These are phyloP conservation scores for Suhomyces bokatorum DNA, from an alignment of 1,139 yeast genomes.

Conservation along the genomic window DNA sequence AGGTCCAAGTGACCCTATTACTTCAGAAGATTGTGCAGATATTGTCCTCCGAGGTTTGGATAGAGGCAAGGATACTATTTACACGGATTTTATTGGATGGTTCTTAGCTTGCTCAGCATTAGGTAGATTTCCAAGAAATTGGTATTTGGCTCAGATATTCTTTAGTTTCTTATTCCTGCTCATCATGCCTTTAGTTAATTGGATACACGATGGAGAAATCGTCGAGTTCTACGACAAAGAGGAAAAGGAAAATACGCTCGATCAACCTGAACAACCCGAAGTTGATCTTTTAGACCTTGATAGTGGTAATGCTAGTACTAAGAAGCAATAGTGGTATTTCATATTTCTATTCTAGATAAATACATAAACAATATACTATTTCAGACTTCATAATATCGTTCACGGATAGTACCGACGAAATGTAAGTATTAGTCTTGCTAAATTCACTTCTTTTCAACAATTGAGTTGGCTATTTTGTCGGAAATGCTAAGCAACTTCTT, in stretches of 20 bases:
- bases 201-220: conserved; percentile 58
- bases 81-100: conserved; percentile 89
- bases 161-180: conserved; percentile 53
- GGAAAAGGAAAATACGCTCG: not conserved
- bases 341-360: not conserved
- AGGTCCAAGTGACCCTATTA: conserved; percentile 75
- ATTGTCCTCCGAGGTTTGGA: conserved; percentile 57
- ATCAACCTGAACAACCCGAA: not conserved
- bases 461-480: conserved; percentile 30
- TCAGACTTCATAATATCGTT: not conserved
- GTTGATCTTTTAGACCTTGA: not conserved
- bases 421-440: too few relatives aligned
- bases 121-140: conserved; percentile 69
- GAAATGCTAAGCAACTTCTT: conserved; percentile 32
- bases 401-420: too few relatives aligned
- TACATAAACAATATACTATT: not conserved
- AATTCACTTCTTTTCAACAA: conserved; percentile 22
- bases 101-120: conserved; percentile 64
- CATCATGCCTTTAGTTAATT: conserved; percentile 63
- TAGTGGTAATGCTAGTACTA: too few relatives aligned
- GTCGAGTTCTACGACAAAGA: conserved; percentile 41
- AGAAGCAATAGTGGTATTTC: too few relatives aligned
- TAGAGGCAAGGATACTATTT: conserved; percentile 70
- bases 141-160: conserved; percentile 55
- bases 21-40: conserved; percentile 66